phyloP scores from a whole-genome alignment of 106 monocot genomes.

The Hemerocallis citrina region DNA sequence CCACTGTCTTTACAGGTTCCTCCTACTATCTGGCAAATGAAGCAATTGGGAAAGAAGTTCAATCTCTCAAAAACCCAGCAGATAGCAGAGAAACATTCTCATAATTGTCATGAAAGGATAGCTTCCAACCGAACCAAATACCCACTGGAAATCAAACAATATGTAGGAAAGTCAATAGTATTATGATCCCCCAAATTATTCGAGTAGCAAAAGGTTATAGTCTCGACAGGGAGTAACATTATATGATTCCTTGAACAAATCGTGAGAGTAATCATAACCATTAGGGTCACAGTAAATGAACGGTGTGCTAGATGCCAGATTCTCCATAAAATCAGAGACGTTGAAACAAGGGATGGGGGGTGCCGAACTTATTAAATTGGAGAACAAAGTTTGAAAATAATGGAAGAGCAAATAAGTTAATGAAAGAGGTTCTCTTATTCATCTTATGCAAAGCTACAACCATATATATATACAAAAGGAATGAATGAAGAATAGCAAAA shows the following conservation, averaged over 20 bases:
- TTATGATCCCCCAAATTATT: neutral
- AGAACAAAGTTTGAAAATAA: too few species aligned
- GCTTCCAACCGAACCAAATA: constrained; percentile 7
- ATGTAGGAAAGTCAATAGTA: neutral
- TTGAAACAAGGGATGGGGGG: neutral
- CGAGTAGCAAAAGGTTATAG: constrained; percentile 1
- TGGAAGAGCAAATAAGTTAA: too few species aligned
- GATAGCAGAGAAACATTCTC: neutral
- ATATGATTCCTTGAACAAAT: neutral
- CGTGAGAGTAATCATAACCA: neutral
- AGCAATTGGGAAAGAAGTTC: neutral
- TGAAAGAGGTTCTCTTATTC: too few species aligned
- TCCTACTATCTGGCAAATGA: neutral
- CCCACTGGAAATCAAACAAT: neutral
- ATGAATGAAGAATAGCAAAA: too few species aligned
- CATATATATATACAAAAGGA: too few species aligned
- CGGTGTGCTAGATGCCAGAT: neutral
- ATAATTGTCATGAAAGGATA: neutral
- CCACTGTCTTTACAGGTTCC: neutral
- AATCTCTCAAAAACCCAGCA: constrained; percentile 1
- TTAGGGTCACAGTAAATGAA: neutral
- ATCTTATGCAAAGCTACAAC: too few species aligned
- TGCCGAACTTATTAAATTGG: too few species aligned
- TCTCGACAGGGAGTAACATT: neutral
- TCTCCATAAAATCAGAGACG: neutral